phyloP scores from a whole-genome alignment of 306 rosid genomes.

The Parietaria judaica region DNA sequence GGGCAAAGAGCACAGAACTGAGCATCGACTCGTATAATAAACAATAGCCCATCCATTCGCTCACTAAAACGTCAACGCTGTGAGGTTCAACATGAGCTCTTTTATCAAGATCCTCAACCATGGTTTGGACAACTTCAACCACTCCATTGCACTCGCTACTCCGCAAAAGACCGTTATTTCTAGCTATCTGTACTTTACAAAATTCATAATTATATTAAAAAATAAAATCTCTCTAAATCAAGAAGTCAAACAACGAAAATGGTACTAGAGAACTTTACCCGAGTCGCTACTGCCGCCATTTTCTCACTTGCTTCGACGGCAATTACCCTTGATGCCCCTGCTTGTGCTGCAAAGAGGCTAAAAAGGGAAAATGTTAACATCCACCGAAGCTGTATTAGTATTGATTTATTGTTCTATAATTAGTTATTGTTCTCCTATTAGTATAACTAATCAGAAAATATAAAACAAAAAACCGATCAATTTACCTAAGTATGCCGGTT shows the following conservation, averaged over 20 bases:
- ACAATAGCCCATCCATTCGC: conserved; percentile 99
- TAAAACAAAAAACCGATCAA: conserved; percentile 1
- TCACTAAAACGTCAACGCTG: conserved; percentile 74
- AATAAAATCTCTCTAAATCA: not conserved
- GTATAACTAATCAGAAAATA: too few relatives aligned
- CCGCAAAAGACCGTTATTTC: conserved; percentile 50
- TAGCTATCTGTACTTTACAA: conserved; percentile 51
- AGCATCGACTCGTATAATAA: conserved; percentile 89
- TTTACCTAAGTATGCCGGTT: conserved; percentile 89
- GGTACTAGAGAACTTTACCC: conserved; percentile 28
- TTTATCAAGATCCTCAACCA: conserved; percentile 78
- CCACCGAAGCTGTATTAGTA: too few relatives aligned
- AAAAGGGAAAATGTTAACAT: not conserved
- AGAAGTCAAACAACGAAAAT: conserved; percentile 7
- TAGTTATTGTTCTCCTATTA: too few relatives aligned
- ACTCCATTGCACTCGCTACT: conserved; percentile 37
- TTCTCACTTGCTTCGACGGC: conserved; percentile 90
- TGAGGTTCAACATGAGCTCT: conserved; percentile 53
- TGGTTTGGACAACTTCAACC: conserved; percentile 65
- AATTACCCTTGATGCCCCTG: conserved; percentile 81
- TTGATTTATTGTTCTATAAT: too few relatives aligned
- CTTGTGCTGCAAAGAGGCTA: conserved; percentile 83
- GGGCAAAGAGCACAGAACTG: conserved; percentile 81
- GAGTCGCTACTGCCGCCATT: conserved; percentile 91
- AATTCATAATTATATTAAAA: conserved; percentile 4